phyloP scores from a whole-genome alignment of 768 basidiomycete genomes.

The Pulveroboletus ravenelii region DNA sequence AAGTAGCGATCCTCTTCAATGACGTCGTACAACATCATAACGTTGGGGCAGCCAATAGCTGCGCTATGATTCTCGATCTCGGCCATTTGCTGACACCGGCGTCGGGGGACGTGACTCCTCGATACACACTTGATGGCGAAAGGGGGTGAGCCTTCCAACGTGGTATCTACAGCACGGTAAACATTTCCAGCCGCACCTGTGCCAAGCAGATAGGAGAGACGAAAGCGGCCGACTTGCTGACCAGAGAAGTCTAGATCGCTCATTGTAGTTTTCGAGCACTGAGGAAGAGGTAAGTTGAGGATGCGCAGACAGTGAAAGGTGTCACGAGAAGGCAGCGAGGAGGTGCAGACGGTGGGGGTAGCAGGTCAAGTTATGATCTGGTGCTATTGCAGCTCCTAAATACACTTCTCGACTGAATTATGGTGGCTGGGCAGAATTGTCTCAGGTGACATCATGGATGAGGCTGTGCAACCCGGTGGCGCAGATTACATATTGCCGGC shows the following conservation, averaged over 20 bases:
- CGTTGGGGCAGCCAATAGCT: constrained; percentile 43
- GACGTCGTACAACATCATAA: constrained; percentile 62
- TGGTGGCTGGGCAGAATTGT: neutral
- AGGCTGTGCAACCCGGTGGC: neutral
- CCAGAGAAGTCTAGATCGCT: constrained; percentile 44
- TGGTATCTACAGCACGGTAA: constrained; percentile 61
- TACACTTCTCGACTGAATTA: neutral
- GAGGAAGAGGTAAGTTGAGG: neutral
- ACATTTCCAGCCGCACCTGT: constrained; percentile 75
- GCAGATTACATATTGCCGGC: too few relatives aligned
- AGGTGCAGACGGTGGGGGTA: neutral
- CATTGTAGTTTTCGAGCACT: neutral
- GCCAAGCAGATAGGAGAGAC: constrained; percentile 60
- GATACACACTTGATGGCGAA: constrained; percentile 76
- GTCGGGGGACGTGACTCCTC: constrained; percentile 44
- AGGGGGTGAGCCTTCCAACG: constrained; percentile 34
- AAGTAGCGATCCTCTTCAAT: constrained; percentile 55
- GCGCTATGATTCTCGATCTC: constrained; percentile 56
- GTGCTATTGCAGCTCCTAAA: neutral
- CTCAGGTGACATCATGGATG: neutral
- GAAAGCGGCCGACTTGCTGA: constrained; percentile 51
- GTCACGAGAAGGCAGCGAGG: neutral
- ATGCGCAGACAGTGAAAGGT: neutral
- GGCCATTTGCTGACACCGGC: constrained; percentile 56
- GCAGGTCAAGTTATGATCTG: neutral